These are phyloP conservation scores for Yarrowia divulgata DNA, from an alignment of 805 yeast species.

Conservation along the genomic window DNA sequence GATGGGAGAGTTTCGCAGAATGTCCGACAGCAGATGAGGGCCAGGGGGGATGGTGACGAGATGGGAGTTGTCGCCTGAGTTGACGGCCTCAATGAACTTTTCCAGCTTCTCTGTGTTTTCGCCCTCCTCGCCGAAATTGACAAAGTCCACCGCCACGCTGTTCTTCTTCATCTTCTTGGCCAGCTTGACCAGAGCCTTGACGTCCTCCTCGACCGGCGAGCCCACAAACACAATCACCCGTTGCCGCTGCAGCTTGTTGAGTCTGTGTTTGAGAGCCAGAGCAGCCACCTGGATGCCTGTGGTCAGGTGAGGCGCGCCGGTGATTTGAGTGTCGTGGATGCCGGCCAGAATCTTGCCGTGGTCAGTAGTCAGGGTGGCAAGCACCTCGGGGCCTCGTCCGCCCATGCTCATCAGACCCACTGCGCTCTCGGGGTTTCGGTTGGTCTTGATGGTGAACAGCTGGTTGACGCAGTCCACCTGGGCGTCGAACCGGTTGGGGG, in stretches of 20 bases:
- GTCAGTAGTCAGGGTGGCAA: slow-evolving; percentile 85
- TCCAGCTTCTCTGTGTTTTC: slow-evolving; percentile 79
- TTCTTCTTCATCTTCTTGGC: slow-evolving; percentile 95
- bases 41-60: slow-evolving; percentile 89
- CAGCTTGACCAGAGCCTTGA: slow-evolving; percentile 76
- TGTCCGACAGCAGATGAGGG: slow-evolving; percentile 81
- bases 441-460: slow-evolving; percentile 83
- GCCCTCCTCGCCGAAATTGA: slow-evolving; percentile 90
- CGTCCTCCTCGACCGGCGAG: slow-evolving; percentile 75
- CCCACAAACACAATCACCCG: slow-evolving; percentile 91
- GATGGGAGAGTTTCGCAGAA: slow-evolving; percentile 76
- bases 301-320: slow-evolving; percentile 71
- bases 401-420: slow-evolving; percentile 91
- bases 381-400: slow-evolving; percentile 80
- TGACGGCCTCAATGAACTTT: slow-evolving; percentile 74
- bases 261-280: slow-evolving; percentile 93
- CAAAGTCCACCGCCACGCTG: slow-evolving; percentile 84
- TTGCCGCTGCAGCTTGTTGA: slow-evolving; percentile 89
- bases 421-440: slow-evolving; percentile 90
- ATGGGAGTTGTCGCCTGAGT: slow-evolving; percentile 68
- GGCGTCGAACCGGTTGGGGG: slow-evolving; percentile 87
- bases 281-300: slow-evolving; percentile 94
- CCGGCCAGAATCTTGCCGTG: slow-evolving; percentile 86
- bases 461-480: slow-evolving; percentile 88
- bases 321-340: slow-evolving; percentile 74